These are phyloP conservation scores for Clitopilus hobsonii DNA, from an alignment of 768 basidiomycete species.

Conservation along the genomic window DNA sequence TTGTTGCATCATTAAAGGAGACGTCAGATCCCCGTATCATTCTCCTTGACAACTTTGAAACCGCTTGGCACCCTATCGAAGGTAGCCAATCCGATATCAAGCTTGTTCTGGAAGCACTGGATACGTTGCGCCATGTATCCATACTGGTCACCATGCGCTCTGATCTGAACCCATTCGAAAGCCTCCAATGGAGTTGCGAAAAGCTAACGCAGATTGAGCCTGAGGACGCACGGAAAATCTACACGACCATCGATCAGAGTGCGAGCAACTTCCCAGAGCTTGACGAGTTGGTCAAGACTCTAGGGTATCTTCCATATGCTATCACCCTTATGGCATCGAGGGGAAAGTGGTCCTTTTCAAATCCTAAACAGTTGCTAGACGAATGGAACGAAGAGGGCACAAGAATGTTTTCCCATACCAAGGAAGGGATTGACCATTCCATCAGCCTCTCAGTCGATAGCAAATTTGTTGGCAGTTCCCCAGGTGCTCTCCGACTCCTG, in stretches of 20 bases:
- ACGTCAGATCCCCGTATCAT: conserved; percentile 22
- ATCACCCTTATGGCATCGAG: conserved; percentile 27
- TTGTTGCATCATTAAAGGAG: conserved; percentile 17
- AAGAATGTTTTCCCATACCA: conserved; percentile 1
- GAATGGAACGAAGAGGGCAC: conserved; percentile 4
- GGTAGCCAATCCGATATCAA: conserved; percentile 17
- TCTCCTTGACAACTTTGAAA: conserved; percentile 37
- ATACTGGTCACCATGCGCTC: conserved; percentile 31
- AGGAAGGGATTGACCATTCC: conserved; percentile 6
- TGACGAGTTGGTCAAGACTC: conserved; percentile 13
- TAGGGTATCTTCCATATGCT: conserved; percentile 28
- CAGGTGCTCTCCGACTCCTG: conserved; percentile 7
- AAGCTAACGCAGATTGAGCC: conserved; percentile 10
- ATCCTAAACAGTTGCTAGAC: conserved; percentile 3
- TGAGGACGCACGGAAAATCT: conserved; percentile 16
- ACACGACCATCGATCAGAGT: conserved; percentile 12
- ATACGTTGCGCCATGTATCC: conserved; percentile 19
- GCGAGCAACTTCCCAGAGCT: conserved; percentile 17
- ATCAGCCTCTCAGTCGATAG: conserved; percentile 8
- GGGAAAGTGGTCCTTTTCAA: conserved; percentile 1
- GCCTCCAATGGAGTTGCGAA: conserved; percentile 2
- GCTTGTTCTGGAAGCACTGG: conserved; percentile 19
- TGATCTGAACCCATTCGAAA: conserved; percentile 18
- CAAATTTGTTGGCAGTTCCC: conserved; percentile 2
- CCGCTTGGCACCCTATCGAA: conserved; percentile 25